Evolutionary conservation across 163 green algal genomes (phyloP).

Genomic region (Scenedesmus sp.): DNA sequence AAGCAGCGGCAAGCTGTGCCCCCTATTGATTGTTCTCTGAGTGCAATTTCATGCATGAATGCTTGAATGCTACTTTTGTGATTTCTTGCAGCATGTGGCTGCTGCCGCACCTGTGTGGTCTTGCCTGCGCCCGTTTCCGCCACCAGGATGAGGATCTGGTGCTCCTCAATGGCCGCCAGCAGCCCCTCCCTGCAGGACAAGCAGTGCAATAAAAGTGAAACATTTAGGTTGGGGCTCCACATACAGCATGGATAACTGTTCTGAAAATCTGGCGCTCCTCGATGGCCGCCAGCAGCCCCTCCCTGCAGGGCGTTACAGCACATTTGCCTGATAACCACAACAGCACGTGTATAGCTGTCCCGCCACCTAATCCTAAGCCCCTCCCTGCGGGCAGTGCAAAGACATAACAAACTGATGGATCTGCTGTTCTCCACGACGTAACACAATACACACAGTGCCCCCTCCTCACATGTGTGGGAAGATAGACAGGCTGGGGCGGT

Average conservation of each 20-base stretch:
- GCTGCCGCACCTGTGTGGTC: conserved; percentile 92
- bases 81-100: background rate
- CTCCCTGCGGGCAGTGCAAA: too few species aligned
- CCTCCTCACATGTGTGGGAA: too few species aligned
- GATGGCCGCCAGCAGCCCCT: conserved; percentile 87
- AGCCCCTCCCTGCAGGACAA: conserved; percentile 68
- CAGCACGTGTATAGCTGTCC: too few species aligned
- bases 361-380: too few species aligned
- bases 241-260: background rate
- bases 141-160: conserved; percentile 98
- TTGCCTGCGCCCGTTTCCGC: conserved; percentile 98
- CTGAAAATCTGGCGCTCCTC: conserved; percentile 90
- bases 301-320: background rate
- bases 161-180: conserved; percentile 84
- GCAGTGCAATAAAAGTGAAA: background rate
- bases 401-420: too few species aligned
- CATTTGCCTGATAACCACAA: too few species aligned
- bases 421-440: too few species aligned
- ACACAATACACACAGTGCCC: too few species aligned
- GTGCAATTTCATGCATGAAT: too few species aligned
- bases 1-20: too few species aligned
- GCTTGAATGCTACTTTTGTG: background rate
- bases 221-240: background rate
- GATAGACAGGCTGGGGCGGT: too few species aligned
- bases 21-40: too few species aligned